Conservation (phyloP, 352 stramenopile genomes). For the Pythium folliculosum region DNA sequence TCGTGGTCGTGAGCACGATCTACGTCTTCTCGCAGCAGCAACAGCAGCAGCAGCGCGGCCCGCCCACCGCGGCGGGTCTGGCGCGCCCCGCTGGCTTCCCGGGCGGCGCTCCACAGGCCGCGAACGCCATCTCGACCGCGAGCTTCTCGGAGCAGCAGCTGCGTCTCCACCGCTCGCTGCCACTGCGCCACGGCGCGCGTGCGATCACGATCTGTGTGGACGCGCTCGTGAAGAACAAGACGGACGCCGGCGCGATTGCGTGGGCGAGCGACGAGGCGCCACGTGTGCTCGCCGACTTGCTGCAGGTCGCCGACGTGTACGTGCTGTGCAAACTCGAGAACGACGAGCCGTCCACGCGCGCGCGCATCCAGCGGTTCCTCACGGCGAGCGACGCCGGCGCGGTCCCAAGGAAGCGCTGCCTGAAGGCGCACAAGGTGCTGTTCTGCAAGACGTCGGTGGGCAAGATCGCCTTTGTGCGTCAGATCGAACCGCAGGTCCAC, state of each 20-base stretch:
- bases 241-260: conserved; percentile 27
- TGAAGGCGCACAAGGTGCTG: conserved; percentile 75
- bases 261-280: conserved; percentile 56
- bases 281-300: conserved; percentile 54
- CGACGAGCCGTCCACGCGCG: conserved; percentile 33
- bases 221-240: conserved; percentile 43
- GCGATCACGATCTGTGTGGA: conserved; percentile 71
- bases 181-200: conserved; percentile 59
- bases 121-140: conserved; percentile 40
- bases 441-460: conserved; percentile 79
- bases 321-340: conserved; percentile 53
- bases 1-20: conserved; percentile 70
- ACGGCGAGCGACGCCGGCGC: conserved; percentile 34
- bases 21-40: conserved; percentile 68
- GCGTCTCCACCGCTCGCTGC: conserved; percentile 58
- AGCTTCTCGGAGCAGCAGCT: conserved; percentile 54
- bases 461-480: conserved; percentile 85
- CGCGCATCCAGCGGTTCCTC: conserved; percentile 55
- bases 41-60: conserved; percentile 44
- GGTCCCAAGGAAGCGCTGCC: conserved; percentile 22
- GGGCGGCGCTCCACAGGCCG: conserved; percentile 13
- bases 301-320: conserved; percentile 67
- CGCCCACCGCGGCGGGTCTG: background rate
- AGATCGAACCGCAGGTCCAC: conserved; percentile 83
- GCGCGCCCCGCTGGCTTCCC: conserved; percentile 3